phyloP scores from a whole-genome alignment of 2,329 filamentous ascomycete species.

The Uncinocarpus reesii region DNA sequence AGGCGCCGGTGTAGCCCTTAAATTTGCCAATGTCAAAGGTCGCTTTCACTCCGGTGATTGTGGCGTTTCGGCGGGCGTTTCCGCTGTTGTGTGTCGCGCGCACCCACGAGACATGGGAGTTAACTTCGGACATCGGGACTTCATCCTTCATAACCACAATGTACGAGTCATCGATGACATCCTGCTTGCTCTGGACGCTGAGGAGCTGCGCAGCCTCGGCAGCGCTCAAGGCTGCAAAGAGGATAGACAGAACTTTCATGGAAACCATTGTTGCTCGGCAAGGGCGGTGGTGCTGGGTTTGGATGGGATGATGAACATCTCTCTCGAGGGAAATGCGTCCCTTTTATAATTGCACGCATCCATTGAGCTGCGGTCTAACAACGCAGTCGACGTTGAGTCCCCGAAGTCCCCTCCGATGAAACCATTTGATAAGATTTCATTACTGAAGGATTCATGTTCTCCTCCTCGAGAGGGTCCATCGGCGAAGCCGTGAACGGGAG shows the following conservation, averaged over 20 bases:
- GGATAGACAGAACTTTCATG: constrained; percentile 15
- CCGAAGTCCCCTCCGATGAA: not conserved
- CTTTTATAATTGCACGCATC: not conserved
- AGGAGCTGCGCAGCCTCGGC: constrained; percentile 14
- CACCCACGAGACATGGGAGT: constrained; percentile 14
- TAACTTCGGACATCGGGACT: constrained; percentile 11
- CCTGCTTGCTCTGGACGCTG: constrained; percentile 4
- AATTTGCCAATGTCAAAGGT: constrained; percentile 13
- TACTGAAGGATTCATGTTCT: not conserved
- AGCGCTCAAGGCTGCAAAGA: constrained; percentile 11
- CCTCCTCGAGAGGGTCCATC: not conserved
- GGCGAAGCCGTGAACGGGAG: not conserved
- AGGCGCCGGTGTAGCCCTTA: constrained; percentile 14
- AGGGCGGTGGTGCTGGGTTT: not conserved
- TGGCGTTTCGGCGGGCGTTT: constrained; percentile 3
- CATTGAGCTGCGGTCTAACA: too few species aligned
- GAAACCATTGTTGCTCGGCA: constrained; percentile 11
- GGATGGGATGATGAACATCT: not conserved
- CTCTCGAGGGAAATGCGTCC: not conserved
- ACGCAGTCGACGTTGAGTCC: not conserved
- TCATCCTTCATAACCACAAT: constrained; percentile 18
- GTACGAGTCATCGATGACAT: constrained; percentile 16
- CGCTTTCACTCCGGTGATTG: constrained; percentile 9
- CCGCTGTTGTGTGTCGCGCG: constrained; percentile 6
- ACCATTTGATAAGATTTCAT: not conserved